Base-by-base conservation (phyloP, 331 rosid genomes). In the Cydonia oblonga region DNA sequence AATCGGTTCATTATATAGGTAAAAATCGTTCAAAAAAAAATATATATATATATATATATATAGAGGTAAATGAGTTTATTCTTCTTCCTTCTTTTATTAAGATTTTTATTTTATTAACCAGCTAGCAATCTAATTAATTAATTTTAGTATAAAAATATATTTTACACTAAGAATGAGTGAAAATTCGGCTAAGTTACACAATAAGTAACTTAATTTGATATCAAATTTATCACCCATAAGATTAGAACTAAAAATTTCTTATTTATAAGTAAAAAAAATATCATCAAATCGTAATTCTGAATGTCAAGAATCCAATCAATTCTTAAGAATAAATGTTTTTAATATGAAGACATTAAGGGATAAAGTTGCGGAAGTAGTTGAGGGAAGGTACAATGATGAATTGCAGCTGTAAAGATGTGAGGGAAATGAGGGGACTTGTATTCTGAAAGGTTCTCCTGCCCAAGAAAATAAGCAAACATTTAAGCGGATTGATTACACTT, bases 181-280 rank as follows among this genome's bases (percentile, higher is more conserved):
- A 3, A 38, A 0, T 38, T 38, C 4, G 13, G 0, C 0, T 38
- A 38, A 38, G 4, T 0, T 2, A 38, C 42, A 38, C 0, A 38
- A 38, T 38, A 0, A 9, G 4, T 38, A 38, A 38, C 0, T 2
- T 38, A 38, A 38, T 38, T 38, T 38, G 4, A 0, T 38, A 38
- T 38, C 1, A 0, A 38, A 35, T 2, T 38, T 38, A 0, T 1
- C 0, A 38, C 9, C 0, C 0, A 35, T 35, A 1, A 38, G 0
- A 38, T 38, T 10, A 0, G 4, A 38, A 38, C 1, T 0, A 0
- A 35, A 35, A 0, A 35, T 0, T 0, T 2, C 0, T 9, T 0
- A 9, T 9, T 35, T 38, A 38, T 10, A 38, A 38, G 1, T 38
- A 0, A 0, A 9, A 35, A 2, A 35, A 9, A 35, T 2, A 35